These are phyloP conservation scores for Physaria fendleri DNA, from an alignment of 345 rosid genomes.

Conservation along the genomic window DNA sequence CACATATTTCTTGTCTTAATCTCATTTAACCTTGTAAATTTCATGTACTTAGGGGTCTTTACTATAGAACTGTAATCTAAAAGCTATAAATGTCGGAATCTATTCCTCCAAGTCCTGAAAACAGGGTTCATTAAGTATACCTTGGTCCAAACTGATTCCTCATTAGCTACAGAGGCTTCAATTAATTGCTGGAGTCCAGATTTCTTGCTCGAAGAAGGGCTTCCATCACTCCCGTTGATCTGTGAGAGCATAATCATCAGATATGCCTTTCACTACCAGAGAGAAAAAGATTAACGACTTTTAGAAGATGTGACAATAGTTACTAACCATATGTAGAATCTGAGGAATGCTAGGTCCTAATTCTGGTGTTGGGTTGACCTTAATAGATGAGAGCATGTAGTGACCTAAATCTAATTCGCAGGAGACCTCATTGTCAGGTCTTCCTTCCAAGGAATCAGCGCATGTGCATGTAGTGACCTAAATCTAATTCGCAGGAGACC, in stretches of 20 bases:
- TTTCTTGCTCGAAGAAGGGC: slow-evolving; percentile 49
- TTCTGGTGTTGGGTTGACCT: slow-evolving; percentile 47
- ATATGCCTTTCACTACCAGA: slow-evolving; percentile 1
- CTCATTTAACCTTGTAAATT: slow-evolving; percentile 1
- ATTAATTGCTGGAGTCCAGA: slow-evolving; percentile 78
- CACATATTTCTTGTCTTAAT: neutral
- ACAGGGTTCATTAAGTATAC: slow-evolving; percentile 32
- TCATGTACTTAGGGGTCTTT: neutral
- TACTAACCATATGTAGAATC: slow-evolving; percentile 82
- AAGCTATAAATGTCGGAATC: neutral
- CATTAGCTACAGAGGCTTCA: slow-evolving; percentile 69
- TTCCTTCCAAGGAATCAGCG: slow-evolving; percentile 37
- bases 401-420: slow-evolving; percentile 43
- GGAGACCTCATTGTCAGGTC: slow-evolving; percentile 35
- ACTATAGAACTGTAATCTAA: neutral
- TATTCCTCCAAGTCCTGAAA: slow-evolving; percentile 1
- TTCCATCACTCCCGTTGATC: slow-evolving; percentile 71
- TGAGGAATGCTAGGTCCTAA: slow-evolving; percentile 93
- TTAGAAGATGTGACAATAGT: slow-evolving; percentile 14
- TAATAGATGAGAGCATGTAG: slow-evolving; percentile 44
- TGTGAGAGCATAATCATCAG: slow-evolving; percentile 24
- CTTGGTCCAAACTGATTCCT: slow-evolving; percentile 71
- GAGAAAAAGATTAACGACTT: neutral
- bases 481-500: slow-evolving; percentile 39
- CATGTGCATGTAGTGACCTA: slow-evolving; percentile 35